These are phyloP conservation scores for Pelargonium nanum DNA, from an alignment of 345 rosid species.

Conservation along the genomic window DNA sequence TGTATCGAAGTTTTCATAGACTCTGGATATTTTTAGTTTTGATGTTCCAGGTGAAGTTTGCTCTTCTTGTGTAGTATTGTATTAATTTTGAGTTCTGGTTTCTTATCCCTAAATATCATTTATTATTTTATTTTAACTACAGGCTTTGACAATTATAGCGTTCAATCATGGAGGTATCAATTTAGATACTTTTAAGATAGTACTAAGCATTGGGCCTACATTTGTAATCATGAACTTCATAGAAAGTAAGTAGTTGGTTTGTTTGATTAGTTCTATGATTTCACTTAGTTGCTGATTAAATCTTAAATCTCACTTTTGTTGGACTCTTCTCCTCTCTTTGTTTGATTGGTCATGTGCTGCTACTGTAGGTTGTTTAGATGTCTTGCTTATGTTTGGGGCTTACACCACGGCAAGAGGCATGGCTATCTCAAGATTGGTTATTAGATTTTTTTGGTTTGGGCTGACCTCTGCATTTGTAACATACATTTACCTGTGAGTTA, in stretches of 20 bases:
- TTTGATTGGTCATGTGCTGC: conserved; percentile 13
- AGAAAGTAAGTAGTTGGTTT: conserved; percentile 50
- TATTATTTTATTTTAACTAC: conserved; percentile 13
- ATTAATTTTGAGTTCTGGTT: background rate
- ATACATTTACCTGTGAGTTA: conserved; percentile 70
- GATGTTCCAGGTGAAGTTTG: conserved; percentile 86
- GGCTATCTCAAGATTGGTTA: conserved; percentile 92
- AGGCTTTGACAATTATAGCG: conserved; percentile 87
- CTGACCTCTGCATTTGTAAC: conserved; percentile 55
- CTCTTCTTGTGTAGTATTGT: conserved; percentile 5
- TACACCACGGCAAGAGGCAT: conserved; percentile 86
- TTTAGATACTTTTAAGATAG: conserved; percentile 44
- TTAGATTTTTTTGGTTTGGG: conserved; percentile 83
- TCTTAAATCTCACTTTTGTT: background rate
- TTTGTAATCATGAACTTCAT: conserved; percentile 85
- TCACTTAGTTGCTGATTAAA: background rate
- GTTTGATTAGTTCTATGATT: conserved; percentile 4
- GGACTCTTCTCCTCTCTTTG: background rate
- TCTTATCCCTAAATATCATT: conserved; percentile 4
- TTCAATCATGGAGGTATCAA: conserved; percentile 48
- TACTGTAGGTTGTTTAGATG: conserved; percentile 68
- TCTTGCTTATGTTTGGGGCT: conserved; percentile 87
- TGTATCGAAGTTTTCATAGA: conserved; percentile 94
- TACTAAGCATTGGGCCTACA: conserved; percentile 94
- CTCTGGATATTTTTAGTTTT: conserved; percentile 90